These are phyloP conservation scores for Aspergillus vadensis DNA, from an alignment of 2,329 filamentous ascomycete species.

Conservation along the genomic window DNA sequence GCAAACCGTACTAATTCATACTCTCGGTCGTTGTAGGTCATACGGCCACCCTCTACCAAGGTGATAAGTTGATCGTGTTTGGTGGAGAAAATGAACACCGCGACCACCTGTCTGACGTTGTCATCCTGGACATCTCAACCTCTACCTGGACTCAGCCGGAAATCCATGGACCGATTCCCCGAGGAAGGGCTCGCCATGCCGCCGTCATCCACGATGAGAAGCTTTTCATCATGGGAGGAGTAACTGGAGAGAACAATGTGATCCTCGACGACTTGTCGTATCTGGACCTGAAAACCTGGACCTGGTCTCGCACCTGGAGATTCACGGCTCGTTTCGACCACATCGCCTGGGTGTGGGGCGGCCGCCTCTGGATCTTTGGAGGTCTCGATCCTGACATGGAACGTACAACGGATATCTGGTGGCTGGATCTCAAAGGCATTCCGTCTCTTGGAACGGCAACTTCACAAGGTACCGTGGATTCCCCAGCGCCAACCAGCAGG, in stretches of 20 bases:
- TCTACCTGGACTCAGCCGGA: conserved; percentile 94
- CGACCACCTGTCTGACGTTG: conserved; percentile 91
- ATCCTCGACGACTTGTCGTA: conserved; percentile 97
- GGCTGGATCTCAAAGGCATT: conserved; percentile 89
- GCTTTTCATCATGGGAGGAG: conserved; percentile 92
- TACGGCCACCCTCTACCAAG: conserved; percentile 90
- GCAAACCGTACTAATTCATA: background rate
- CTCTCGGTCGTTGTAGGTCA: conserved; percentile 62
- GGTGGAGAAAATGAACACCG: conserved; percentile 97
- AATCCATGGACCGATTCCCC: conserved; percentile 79
- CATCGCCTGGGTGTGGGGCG: conserved; percentile 88
- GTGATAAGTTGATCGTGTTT: conserved; percentile 93
- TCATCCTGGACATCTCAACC: conserved; percentile 91
- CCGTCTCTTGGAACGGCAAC: conserved; percentile 78
- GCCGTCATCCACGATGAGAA: conserved; percentile 96
- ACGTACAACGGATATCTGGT: conserved; percentile 93
- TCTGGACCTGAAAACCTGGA: conserved; percentile 94
- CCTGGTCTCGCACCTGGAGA: conserved; percentile 94
- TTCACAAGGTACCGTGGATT: conserved; percentile 56
- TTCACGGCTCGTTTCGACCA: conserved; percentile 96
- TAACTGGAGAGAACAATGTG: conserved; percentile 87
- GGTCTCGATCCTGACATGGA: conserved; percentile 96
- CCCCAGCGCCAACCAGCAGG: conserved; percentile 33
- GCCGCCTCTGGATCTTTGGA: conserved; percentile 94
- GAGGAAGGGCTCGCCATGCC: conserved; percentile 88